Base-by-base conservation (phyloP, 352 stramenopile genomes). In the Phytophthora chlamydospora region DNA sequence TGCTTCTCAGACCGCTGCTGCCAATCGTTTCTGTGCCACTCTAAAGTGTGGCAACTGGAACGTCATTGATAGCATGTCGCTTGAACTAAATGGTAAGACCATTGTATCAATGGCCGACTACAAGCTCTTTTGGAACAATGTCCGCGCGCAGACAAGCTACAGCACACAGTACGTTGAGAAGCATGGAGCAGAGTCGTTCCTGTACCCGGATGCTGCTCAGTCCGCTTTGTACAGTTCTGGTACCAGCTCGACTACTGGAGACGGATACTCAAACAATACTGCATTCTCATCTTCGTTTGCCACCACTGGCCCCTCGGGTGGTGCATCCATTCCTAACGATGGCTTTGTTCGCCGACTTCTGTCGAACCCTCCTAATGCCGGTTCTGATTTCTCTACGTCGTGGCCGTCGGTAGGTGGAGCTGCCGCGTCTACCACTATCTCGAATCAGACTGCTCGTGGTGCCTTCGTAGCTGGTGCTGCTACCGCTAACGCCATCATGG, bases 1-100 rank as follows among this genome's bases (percentile, higher is more conserved):
- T 46, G 35, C 34, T 35, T 21, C 35, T 42, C 46, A 53, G 19
- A 53, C 46, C 9, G 43, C 42, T 43, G 27, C 45, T 49, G 44
- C 54, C 11, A 75, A 67, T 40, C 66, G 66, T 41, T 55, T 66
- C 14, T 71, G 46, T 32, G 34, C 42, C 12, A 58, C 33, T 17
- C 54, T 71, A 10, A 71, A 74, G 31, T 58, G 47, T 49, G 66
- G 66, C 3, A 59, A 71, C 17, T 74, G 66, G 53, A 74, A 74
- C 19, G 62, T 70, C 14, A 65, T 73, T 24, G 64, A 73, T 68
- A 46, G 40, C 40, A 43, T 73, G 19, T 40, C 21, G 36, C 38
- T 71, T 0, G 66, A 71, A 35, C 34, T 75, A 0, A 63, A 75
- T 33, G 66, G 66, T 36, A 66, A 75, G 40, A 48, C 10, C 27